Base-by-base conservation (phyloP, 257 asterid species). In the Leptodermis oblonga region DNA sequence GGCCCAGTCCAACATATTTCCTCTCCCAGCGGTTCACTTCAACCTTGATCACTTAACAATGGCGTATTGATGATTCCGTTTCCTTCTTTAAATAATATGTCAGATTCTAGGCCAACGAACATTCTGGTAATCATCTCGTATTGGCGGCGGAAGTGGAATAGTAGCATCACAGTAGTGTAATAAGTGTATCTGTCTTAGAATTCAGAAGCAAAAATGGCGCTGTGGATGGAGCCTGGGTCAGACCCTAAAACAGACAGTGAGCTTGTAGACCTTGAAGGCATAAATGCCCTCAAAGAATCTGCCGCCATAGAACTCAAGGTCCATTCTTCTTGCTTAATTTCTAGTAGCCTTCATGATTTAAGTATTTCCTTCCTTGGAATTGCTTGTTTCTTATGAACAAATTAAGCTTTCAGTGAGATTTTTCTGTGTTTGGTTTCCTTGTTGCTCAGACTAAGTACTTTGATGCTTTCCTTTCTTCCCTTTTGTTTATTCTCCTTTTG, bases 231-330 rank as follows among this genome's bases (percentile, higher is more conserved):
- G 55, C 61, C 97, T 5, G 88, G 94, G 73, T 78, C 94, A 17
- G 89, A 85, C 60, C 93, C 96, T 23, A 67, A 77, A 81, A 79
- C 94, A 54, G 71, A 70, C 18, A 77, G 73, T 25, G 96, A 88
- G 52, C 62, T 74, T 31, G 51, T 78, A 51, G 95, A 93, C 84
- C 83, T 90, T 22, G 90, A 85, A 68, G 97, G 94, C 69, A 87
- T 93, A 53, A 45, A 87, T 66, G 96, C 97, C 63, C 82, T 93
- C 84, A 90, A 90, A 79, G 74, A 82, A 63, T 77, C 97, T 68
- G 48, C 96, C 37, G 96, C 97, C 72, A 41, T 88, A 73, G 96
- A 93, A 78, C 87, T 87, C 70, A 90, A 93, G 99, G 97, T 90
- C 34, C 18, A 3, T 23, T 7, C 42, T 39, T 4, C 22, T 46